phyloP scores from a whole-genome alignment of 2,329 filamentous ascomycete species.

The Rhynchosporium graminicola region DNA sequence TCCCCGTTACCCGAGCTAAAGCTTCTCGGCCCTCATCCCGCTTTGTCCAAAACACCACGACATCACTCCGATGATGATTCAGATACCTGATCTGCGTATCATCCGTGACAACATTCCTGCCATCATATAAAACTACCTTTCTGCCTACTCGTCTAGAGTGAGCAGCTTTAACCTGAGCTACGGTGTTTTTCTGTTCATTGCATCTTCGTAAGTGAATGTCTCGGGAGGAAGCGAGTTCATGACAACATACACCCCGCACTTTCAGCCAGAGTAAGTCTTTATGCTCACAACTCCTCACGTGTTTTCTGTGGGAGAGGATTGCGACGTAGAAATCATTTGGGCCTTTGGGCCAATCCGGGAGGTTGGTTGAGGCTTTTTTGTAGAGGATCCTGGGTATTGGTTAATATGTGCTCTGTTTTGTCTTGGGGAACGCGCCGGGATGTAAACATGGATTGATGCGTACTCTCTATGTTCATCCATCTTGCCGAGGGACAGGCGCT shows the following conservation, averaged over 20 bases:
- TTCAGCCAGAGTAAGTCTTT: conserved; percentile 24
- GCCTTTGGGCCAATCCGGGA: conserved; percentile 18
- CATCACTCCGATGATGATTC: conserved; percentile 4
- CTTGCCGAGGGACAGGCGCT: background rate
- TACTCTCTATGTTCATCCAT: conserved; percentile 15
- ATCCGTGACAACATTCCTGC: background rate
- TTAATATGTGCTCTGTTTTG: background rate
- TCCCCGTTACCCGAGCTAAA: background rate
- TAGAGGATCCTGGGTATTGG: conserved; percentile 15
- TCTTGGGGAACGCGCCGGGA: background rate
- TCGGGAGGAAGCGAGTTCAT: background rate
- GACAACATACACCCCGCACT: conserved; percentile 18
- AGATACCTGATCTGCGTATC: conserved; percentile 17
- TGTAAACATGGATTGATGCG: background rate
- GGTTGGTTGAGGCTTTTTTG: conserved; percentile 17
- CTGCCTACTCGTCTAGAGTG: conserved; percentile 9
- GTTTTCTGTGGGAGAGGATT: conserved; percentile 18
- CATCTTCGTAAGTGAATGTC: background rate
- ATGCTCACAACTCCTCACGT: conserved; percentile 14
- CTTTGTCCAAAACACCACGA: conserved; percentile 27
- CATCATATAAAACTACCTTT: conserved; percentile 12
- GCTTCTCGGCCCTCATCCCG: background rate
- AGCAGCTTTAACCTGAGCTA: conserved; percentile 13
- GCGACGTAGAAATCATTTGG: conserved; percentile 22
- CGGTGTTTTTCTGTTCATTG: conserved; percentile 18